A percentile compares a stretch with the other conserved stretches of the same genome.
Evolutionary conservation across 164 flowering plant genomes (phyloP).

Genomic region (Magnolia sinica): DNA sequence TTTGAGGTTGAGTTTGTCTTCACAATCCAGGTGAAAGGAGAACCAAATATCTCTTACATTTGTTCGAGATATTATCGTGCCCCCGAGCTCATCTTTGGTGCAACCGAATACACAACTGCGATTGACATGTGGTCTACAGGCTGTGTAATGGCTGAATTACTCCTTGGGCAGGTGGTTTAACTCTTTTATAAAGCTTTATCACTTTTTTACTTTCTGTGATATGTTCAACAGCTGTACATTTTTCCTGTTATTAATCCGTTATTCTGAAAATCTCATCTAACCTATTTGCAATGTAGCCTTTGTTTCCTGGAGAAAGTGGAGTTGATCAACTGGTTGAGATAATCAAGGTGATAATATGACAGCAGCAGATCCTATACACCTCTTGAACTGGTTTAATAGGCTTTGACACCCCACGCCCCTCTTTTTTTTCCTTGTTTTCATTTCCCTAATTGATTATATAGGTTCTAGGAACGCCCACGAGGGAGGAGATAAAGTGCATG

Average conservation of each 20-base stretch:
- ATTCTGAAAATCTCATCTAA: conserved; percentile 6
- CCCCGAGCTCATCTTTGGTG: conserved; percentile 97
- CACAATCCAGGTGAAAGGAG: conserved; percentile 80
- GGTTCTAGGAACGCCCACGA: conserved; percentile 97
- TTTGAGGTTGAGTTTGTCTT: conserved; percentile 11
- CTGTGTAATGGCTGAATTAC: conserved; percentile 96
- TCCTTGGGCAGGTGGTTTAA: conserved; percentile 78
- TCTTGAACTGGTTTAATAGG: neutral
- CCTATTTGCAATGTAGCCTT: conserved; percentile 48
- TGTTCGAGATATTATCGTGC: conserved; percentile 98
- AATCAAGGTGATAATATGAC: conserved; percentile 58
- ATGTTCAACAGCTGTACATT: neutral
- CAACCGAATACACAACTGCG: conserved; percentile 93
- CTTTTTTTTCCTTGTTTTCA: neutral
- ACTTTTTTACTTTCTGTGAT: neutral
- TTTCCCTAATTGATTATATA: conserved; percentile 15
- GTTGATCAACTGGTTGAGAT: conserved; percentile 95
- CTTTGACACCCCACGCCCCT: neutral
- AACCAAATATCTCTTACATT: conserved; percentile 93
- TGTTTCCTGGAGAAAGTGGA: conserved; percentile 98
- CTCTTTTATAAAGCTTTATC: neutral
- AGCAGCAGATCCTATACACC: neutral
- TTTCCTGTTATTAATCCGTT: conserved; percentile 4
- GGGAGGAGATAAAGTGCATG: conserved; percentile 99
- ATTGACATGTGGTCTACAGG: conserved; percentile 98